A percentile compares a stretch with the other conserved stretches of the same genome.
phyloP scores from a whole-genome alignment of 1,139 yeast genomes.

The Blastobotrys arbuscula region DNA sequence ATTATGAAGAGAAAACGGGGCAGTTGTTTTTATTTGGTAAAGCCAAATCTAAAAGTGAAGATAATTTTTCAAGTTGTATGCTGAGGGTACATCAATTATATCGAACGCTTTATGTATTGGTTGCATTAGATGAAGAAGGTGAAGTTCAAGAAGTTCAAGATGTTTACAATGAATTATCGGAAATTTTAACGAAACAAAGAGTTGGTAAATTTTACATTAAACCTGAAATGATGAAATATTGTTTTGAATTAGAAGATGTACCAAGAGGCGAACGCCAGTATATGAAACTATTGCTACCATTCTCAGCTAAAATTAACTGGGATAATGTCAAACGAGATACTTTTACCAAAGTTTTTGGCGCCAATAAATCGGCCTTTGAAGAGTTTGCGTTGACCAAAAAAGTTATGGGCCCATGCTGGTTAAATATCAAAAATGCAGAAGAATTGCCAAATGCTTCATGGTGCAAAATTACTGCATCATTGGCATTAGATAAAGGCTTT shows the following conservation, averaged over 20 bases:
- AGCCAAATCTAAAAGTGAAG: slow-evolving; percentile 45
- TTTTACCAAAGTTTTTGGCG: slow-evolving; percentile 76
- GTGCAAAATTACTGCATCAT: slow-evolving; percentile 56
- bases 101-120: slow-evolving; percentile 74
- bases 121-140: slow-evolving; percentile 43
- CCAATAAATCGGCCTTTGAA: slow-evolving; percentile 70
- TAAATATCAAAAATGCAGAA: slow-evolving; percentile 61
- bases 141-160: slow-evolving; percentile 52
- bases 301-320: slow-evolving; percentile 33
- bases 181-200: slow-evolving; percentile 57
- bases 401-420: slow-evolving; percentile 98
- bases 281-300: slow-evolving; percentile 73
- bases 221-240: slow-evolving; percentile 72
- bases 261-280: slow-evolving; percentile 73
- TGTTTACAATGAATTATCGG: slow-evolving; percentile 70
- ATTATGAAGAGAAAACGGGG: slow-evolving; percentile 72
- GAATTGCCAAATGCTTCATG: slow-evolving; percentile 66
- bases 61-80: slow-evolving; percentile 59
- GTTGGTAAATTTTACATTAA: slow-evolving; percentile 61
- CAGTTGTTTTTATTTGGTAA: slow-evolving; percentile 80
- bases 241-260: slow-evolving; percentile 76
- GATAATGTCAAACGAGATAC: slow-evolving; percentile 7
- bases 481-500: slow-evolving; percentile 10
- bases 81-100: slow-evolving; percentile 67
- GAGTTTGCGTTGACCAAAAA: slow-evolving; percentile 76